These are phyloP conservation scores for Apodospora peruviana DNA, from an alignment of 495 filamentous ascomycete species.

Conservation along the genomic window DNA sequence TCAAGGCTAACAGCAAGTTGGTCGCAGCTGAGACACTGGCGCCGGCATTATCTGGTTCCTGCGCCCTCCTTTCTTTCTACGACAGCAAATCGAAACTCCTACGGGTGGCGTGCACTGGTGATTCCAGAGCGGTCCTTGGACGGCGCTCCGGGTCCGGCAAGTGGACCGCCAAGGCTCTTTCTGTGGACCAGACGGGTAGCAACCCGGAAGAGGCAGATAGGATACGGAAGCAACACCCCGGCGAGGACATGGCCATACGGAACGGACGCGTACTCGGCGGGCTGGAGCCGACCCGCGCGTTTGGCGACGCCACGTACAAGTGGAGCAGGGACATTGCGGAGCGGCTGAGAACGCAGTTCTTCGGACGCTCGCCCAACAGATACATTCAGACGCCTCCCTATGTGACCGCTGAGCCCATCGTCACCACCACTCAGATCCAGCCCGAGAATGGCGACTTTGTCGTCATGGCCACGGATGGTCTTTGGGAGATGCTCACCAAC, in stretches of 20 bases:
- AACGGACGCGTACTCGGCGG: constrained; percentile 89
- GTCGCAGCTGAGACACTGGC: constrained; percentile 87
- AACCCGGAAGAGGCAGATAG: background rate
- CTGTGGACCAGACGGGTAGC: constrained; percentile 36
- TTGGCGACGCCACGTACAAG: constrained; percentile 95
- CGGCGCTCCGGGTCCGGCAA: constrained; percentile 72
- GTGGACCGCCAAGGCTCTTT: constrained; percentile 86
- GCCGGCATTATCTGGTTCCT: constrained; percentile 90
- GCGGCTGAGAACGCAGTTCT: constrained; percentile 75
- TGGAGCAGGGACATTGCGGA: constrained; percentile 82
- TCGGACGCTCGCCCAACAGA: constrained; percentile 67
- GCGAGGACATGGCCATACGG: constrained; percentile 73
- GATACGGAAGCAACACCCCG: constrained; percentile 77
- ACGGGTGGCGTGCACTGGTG: constrained; percentile 88
- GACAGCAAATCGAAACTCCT: constrained; percentile 77
- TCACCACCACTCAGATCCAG: constrained; percentile 92
- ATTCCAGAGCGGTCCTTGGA: constrained; percentile 89
- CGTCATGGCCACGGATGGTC: constrained; percentile 92
- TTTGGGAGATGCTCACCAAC: constrained; percentile 99
- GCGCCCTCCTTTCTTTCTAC: constrained; percentile 94
- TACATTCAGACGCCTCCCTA: constrained; percentile 88
- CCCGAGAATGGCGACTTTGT: constrained; percentile 90
- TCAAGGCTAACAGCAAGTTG: constrained; percentile 78
- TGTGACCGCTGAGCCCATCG: constrained; percentile 91
- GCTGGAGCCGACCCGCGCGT: constrained; percentile 86